Evolutionary conservation across 1,139 yeast species (phyloP).

Genomic region (Pneumocystis carinii): DNA sequence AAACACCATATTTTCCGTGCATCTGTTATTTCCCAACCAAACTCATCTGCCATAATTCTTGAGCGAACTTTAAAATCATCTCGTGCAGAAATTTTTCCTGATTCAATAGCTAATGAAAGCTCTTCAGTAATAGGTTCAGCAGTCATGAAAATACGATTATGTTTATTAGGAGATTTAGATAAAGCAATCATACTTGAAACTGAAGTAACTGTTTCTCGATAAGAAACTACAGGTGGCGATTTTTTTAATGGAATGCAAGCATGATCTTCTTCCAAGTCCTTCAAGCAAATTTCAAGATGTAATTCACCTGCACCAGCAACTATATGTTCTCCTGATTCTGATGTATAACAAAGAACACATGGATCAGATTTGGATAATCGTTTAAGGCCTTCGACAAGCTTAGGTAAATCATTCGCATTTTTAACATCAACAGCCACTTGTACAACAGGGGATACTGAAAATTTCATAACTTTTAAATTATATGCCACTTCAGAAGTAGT

Average conservation of each 20-base stretch:
- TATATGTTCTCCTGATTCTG: conserved; percentile 97
- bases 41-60: conserved; percentile 96
- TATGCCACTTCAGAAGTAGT: conserved; percentile 94
- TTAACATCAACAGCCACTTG: conserved; percentile 99
- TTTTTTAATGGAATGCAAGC: conserved; percentile 98
- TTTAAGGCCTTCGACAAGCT: conserved; percentile 99
- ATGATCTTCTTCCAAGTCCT: conserved; percentile 95
- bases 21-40: conserved; percentile 98
- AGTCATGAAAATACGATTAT: conserved; percentile 97
- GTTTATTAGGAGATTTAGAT: conserved; percentile 99
- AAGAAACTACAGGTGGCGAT: conserved; percentile 95
- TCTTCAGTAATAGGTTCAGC: conserved; percentile 96
- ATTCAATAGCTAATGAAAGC: conserved; percentile 80
- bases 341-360: conserved; percentile 79
- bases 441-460: conserved; percentile 99
- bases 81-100: conserved; percentile 82
- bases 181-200: conserved; percentile 92
- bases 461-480: conserved; percentile 99
- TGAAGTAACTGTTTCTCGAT: conserved; percentile 94
- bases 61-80: conserved; percentile 99
- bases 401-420: conserved; percentile 98
- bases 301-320: conserved; percentile 99
- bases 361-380: conserved; percentile 99
- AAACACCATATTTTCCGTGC: conserved; percentile 99
- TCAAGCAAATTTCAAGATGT: conserved; percentile 95